phyloP scores from a whole-genome alignment of 2,329 filamentous ascomycete species.

The Escovopsis sp. region DNA sequence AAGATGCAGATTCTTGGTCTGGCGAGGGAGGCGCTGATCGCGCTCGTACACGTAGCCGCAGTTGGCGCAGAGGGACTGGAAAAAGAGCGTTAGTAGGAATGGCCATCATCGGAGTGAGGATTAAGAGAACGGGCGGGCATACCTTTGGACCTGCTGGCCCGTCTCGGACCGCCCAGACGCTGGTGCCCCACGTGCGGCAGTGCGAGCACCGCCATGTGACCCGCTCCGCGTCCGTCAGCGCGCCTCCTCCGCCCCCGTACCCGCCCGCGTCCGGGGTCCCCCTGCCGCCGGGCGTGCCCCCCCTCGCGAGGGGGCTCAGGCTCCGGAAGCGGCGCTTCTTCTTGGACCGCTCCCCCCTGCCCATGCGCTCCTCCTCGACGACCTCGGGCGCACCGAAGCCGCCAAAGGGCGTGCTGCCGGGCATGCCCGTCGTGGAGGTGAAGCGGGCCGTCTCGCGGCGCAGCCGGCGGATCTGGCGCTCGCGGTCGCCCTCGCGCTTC shows the following conservation, averaged over 20 bases:
- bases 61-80: slow-evolving; percentile 75
- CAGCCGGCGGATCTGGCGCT: slow-evolving; percentile 74
- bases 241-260: slow-evolving; percentile 51
- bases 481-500: slow-evolving; percentile 85
- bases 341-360: slow-evolving; percentile 81
- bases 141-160: slow-evolving; percentile 74
- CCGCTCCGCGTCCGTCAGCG: slow-evolving; percentile 64
- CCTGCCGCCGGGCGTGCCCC: slow-evolving; percentile 47
- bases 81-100: neutral
- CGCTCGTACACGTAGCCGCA: slow-evolving; percentile 83
- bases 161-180: slow-evolving; percentile 90
- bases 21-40: slow-evolving; percentile 59
- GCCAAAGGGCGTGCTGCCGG: slow-evolving; percentile 56
- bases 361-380: slow-evolving; percentile 67
- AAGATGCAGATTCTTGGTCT: slow-evolving; percentile 25
- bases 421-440: slow-evolving; percentile 70
- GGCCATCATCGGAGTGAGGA: neutral
- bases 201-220: slow-evolving; percentile 76
- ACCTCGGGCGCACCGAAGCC: slow-evolving; percentile 37
- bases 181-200: slow-evolving; percentile 74
- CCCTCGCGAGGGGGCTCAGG: slow-evolving; percentile 60
- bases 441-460: slow-evolving; percentile 86
- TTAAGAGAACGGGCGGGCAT: slow-evolving; percentile 20
- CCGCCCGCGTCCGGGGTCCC: slow-evolving; percentile 71
- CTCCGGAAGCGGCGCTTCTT: slow-evolving; percentile 89